Percentiles rank a stretch among this genome's conserved stretches.
phyloP scores from a whole-genome alignment of 768 basidiomycete species.

The Scleroderma citrinum region DNA sequence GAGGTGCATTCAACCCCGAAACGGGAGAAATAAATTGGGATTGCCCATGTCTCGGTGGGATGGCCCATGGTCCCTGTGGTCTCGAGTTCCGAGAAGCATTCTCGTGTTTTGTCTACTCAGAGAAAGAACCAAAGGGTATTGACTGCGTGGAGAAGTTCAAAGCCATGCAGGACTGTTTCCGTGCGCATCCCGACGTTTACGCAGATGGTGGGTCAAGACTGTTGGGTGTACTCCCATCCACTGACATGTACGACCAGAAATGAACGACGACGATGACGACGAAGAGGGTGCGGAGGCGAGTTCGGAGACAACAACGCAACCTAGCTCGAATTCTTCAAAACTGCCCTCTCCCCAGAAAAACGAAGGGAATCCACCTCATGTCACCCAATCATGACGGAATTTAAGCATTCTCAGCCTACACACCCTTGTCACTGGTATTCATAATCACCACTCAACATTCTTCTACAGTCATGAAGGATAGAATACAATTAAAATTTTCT shows the following conservation, averaged over 20 bases:
- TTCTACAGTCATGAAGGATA: neutral
- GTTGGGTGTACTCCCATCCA: neutral
- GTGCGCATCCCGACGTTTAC: constrained; percentile 93
- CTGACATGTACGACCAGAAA: constrained; percentile 37
- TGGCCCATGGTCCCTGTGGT: constrained; percentile 97
- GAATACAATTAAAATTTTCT: no score
- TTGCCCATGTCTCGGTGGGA: constrained; percentile 96
- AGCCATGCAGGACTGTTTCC: constrained; percentile 96
- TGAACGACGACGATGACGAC: constrained; percentile 64
- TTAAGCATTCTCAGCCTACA: constrained; percentile 15
- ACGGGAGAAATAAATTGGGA: constrained; percentile 99
- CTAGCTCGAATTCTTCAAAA: constrained; percentile 1
- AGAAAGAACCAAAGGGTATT: constrained; percentile 94
- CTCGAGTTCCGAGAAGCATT: constrained; percentile 91
- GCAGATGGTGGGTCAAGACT: constrained; percentile 65
- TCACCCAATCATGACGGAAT: constrained; percentile 11
- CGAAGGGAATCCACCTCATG: constrained; percentile 4
- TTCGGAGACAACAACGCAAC: constrained; percentile 1
- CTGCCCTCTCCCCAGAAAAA: constrained; percentile 7
- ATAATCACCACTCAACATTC: constrained; percentile 26
- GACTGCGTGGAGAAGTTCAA: constrained; percentile 98
- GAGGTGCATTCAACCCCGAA: constrained; percentile 79
- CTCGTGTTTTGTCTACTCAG: constrained; percentile 92
- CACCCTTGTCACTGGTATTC: no score
- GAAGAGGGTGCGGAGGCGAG: constrained; percentile 29